phyloP scores from a whole-genome alignment of 805 yeast genomes.

The Barnettozyma siamensis region DNA sequence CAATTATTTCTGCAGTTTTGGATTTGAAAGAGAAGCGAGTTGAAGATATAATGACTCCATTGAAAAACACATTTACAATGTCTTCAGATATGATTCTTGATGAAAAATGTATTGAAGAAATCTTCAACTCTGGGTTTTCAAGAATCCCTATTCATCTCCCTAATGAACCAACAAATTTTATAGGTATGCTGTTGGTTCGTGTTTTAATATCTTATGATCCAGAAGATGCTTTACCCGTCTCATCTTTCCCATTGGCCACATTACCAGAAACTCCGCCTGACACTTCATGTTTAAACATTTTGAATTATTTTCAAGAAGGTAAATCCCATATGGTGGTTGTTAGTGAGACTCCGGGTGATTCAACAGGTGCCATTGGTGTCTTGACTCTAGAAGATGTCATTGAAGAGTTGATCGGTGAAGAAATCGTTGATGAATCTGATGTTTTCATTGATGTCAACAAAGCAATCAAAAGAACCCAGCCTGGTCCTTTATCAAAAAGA shows the following conservation, averaged over 20 bases:
- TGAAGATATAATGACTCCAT: constrained; percentile 87
- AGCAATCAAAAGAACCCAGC: constrained; percentile 70
- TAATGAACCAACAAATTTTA: constrained; percentile 80
- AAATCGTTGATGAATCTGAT: constrained; percentile 93
- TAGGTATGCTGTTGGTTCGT: constrained; percentile 91
- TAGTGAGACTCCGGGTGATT: constrained; percentile 75
- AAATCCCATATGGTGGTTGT: constrained; percentile 96
- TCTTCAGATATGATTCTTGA: constrained; percentile 77
- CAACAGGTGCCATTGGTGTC: constrained; percentile 84
- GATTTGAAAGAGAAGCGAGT: constrained; percentile 92
- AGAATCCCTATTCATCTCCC: constrained; percentile 93
- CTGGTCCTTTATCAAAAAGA: constrained; percentile 69
- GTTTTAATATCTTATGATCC: constrained; percentile 94
- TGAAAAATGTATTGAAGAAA: constrained; percentile 79
- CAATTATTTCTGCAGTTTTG: constrained; percentile 88
- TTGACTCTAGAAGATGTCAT: constrained; percentile 95
- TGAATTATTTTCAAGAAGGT: constrained; percentile 96
- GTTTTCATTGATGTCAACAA: constrained; percentile 88
- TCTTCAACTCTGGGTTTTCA: constrained; percentile 89
- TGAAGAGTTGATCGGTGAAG: constrained; percentile 96
- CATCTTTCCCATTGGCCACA: constrained; percentile 91
- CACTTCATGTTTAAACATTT: constrained; percentile 88
- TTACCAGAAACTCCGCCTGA: constrained; percentile 90
- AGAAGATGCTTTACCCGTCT: constrained; percentile 88
- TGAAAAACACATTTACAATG: constrained; percentile 83